phyloP scores from a whole-genome alignment of 2,329 filamentous ascomycete genomes.

The Fusarium scirpi region DNA sequence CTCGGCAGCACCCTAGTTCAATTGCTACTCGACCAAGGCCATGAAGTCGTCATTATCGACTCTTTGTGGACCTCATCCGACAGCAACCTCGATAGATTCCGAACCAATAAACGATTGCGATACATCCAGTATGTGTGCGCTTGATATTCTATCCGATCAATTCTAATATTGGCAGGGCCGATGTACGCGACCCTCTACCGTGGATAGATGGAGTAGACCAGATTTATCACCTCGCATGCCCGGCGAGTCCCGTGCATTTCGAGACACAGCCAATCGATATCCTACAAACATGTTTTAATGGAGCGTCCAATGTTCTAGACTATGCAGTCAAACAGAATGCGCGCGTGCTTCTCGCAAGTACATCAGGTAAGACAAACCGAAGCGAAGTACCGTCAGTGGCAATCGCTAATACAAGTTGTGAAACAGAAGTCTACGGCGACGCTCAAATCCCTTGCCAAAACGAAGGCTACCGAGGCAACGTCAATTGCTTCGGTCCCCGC shows the following conservation, averaged over 20 bases:
- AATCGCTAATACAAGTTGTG: not conserved
- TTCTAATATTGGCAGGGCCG: constrained; percentile 6
- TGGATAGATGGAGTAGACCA: constrained; percentile 31
- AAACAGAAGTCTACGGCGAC: constrained; percentile 36
- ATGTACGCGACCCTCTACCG: constrained; percentile 33
- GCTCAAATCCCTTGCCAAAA: constrained; percentile 13
- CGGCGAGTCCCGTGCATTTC: constrained; percentile 35
- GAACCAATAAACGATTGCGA: constrained; percentile 16
- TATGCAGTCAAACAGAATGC: constrained; percentile 36
- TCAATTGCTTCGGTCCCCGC: constrained; percentile 56
- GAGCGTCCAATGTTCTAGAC: constrained; percentile 32
- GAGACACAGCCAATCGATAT: constrained; percentile 37
- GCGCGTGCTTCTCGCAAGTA: constrained; percentile 30
- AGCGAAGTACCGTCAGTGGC: rapidly evolving
- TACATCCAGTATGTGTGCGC: constrained; percentile 9
- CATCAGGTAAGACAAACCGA: constrained; percentile 12
- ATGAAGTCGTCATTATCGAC: constrained; percentile 33
- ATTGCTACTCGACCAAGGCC: constrained; percentile 22
- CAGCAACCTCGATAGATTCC: constrained; percentile 19
- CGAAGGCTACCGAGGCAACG: constrained; percentile 55
- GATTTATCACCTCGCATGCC: constrained; percentile 40
- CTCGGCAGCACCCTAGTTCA: constrained; percentile 38
- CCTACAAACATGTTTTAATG: constrained; percentile 37
- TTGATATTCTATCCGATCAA: rapidly evolving
- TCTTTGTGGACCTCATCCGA: constrained; percentile 39